Conservation (phyloP, 495 filamentous ascomycete genomes). For the Hyaloscypha finlandica region DNA sequence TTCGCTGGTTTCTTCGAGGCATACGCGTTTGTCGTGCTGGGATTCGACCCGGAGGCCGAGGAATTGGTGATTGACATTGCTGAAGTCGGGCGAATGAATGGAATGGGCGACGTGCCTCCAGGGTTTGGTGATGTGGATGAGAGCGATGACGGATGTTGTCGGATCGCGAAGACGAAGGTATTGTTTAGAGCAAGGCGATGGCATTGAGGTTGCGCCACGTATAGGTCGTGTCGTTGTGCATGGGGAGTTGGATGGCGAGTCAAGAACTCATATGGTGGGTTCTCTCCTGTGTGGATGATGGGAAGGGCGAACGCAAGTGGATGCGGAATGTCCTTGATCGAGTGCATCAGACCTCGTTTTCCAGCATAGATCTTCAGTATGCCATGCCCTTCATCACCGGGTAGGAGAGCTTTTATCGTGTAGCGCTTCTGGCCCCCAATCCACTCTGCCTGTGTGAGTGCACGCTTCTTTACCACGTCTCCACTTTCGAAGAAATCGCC, state of each 20-base stretch:
- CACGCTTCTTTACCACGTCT: constrained; percentile 80
- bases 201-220: constrained; percentile 94
- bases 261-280: constrained; percentile 91
- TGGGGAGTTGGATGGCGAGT: constrained; percentile 94
- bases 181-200: constrained; percentile 85
- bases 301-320: constrained; percentile 89
- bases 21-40: constrained; percentile 42
- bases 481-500: constrained; percentile 94
- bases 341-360: constrained; percentile 92
- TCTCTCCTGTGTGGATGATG: constrained; percentile 85
- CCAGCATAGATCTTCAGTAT: constrained; percentile 94
- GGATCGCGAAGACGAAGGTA: constrained; percentile 94
- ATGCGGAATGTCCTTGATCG: constrained; percentile 90
- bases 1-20: constrained; percentile 82
- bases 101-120: constrained; percentile 62
- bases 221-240: constrained; percentile 93
- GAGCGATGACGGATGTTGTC: constrained; percentile 81
- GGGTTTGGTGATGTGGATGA: constrained; percentile 50
- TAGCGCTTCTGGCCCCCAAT: constrained; percentile 82
- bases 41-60: constrained; percentile 59
- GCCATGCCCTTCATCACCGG: constrained; percentile 86
- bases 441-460: constrained; percentile 92
- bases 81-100: constrained; percentile 72
- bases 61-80: constrained; percentile 81
- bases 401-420: constrained; percentile 87